Conservation (phyloP, 768 basidiomycete species). For the Boletus tylopilopsis region DNA sequence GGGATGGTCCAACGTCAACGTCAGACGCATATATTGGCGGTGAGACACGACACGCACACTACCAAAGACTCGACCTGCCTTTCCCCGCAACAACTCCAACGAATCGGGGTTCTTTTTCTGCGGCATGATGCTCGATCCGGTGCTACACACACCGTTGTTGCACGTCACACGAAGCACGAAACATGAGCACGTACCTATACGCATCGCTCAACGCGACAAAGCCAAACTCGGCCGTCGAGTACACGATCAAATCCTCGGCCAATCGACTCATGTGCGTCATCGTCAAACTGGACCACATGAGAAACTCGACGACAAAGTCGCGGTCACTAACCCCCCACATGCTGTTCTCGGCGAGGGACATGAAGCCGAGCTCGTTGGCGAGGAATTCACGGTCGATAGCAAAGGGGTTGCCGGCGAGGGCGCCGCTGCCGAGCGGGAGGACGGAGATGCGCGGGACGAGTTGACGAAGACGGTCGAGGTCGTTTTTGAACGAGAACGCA, state of each 20-base stretch:
- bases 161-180: background rate
- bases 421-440: constrained; percentile 90
- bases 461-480: constrained; percentile 81
- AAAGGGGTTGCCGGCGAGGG: constrained; percentile 96
- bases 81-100: constrained; percentile 90
- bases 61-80: constrained; percentile 92
- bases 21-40: background rate
- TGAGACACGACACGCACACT: constrained; percentile 47
- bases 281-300: constrained; percentile 92
- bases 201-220: constrained; percentile 96
- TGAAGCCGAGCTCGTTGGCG: constrained; percentile 84
- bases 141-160: constrained; percentile 45
- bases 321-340: constrained; percentile 96
- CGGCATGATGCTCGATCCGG: constrained; percentile 99
- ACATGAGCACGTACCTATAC: constrained; percentile 63
- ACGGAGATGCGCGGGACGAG: constrained; percentile 88
- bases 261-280: constrained; percentile 94
- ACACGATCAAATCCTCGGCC: constrained; percentile 95
- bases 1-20: background rate
- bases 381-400: constrained; percentile 91
- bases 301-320: constrained; percentile 94
- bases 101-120: constrained; percentile 99
- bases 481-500: constrained; percentile 87
- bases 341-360: constrained; percentile 89
- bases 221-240: constrained; percentile 96